Conservation (phyloP, 352 stramenopile species). For the Pelagophyceae sp. region DNA sequence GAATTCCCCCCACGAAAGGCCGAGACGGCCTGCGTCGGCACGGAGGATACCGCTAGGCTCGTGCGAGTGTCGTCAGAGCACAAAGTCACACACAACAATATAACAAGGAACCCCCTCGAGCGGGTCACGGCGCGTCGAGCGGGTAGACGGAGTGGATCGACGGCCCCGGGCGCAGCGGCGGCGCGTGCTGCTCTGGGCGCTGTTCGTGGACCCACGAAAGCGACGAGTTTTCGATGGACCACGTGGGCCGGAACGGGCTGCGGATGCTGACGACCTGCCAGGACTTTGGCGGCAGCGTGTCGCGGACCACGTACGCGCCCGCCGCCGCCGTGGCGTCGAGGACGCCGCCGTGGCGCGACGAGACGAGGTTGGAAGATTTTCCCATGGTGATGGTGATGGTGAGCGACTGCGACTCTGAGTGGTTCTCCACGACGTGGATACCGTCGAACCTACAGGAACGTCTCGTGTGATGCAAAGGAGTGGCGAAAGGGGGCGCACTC, state of each 20-base stretch:
- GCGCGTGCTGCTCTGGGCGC: not conserved
- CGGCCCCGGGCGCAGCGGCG: not conserved
- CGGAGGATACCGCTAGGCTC: too few relatives aligned
- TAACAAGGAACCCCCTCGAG: too few relatives aligned
- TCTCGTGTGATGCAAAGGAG: too few relatives aligned
- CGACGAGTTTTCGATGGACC: not conserved
- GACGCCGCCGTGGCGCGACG: slow-evolving; percentile 13
- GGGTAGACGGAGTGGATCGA: not conserved
- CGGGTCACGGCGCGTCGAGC: too few relatives aligned
- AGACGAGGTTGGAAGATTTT: not conserved
- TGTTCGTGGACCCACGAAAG: not conserved
- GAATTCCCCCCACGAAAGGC: too few relatives aligned
- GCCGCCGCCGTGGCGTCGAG: not conserved
- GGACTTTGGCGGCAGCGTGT: slow-evolving; percentile 1
- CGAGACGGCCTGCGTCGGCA: too few relatives aligned
- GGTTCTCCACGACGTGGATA: slow-evolving; percentile 9
- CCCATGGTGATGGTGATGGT: not conserved
- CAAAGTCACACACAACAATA: too few relatives aligned
- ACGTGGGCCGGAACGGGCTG: not conserved
- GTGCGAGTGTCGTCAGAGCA: too few relatives aligned
- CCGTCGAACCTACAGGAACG: slow-evolving; percentile 19
- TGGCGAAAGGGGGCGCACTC: too few relatives aligned
- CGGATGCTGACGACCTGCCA: not conserved
- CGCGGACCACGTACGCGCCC: not conserved
- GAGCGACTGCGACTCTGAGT: not conserved